A percentile compares a stretch with the other conserved stretches of the same genome.
Conservation (phyloP, 495 filamentous ascomycete species). For the Umbilicaria muhlenbergii region DNA sequence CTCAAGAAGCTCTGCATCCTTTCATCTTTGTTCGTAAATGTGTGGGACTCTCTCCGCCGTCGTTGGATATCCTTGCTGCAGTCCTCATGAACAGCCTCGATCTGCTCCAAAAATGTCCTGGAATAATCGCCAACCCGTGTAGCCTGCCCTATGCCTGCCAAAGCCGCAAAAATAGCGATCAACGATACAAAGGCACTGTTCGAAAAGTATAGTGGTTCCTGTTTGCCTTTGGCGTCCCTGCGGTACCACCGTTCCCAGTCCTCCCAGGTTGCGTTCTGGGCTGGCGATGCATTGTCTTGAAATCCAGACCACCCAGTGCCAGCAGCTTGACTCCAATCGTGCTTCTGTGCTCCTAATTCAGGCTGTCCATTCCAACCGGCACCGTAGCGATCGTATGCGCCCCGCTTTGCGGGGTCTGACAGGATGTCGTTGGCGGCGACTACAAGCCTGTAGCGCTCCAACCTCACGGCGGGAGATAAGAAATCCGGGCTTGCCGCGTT, state of each 20-base stretch:
- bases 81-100: slow-evolving; percentile 43
- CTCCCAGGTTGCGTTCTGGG: slow-evolving; percentile 88
- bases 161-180: slow-evolving; percentile 44
- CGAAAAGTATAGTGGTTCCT: slow-evolving; percentile 49
- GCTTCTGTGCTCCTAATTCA: slow-evolving; percentile 10
- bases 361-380: slow-evolving; percentile 54
- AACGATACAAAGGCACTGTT: slow-evolving; percentile 61
- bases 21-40: slow-evolving; percentile 36
- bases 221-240: slow-evolving; percentile 27
- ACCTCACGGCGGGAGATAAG: slow-evolving; percentile 34
- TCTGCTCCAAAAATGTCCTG: slow-evolving; percentile 39
- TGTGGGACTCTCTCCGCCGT: slow-evolving; percentile 32
- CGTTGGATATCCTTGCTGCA: slow-evolving; percentile 44
- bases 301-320: slow-evolving; percentile 13
- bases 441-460: slow-evolving; percentile 78
- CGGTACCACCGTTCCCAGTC: slow-evolving; percentile 89
- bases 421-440: slow-evolving; percentile 80
- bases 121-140: slow-evolving; percentile 45
- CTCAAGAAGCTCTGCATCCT: slow-evolving; percentile 59
- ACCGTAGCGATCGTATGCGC: slow-evolving; percentile 69
- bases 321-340: slow-evolving; percentile 19
- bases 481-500: slow-evolving; percentile 28
- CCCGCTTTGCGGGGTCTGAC: slow-evolving; percentile 62
- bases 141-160: slow-evolving; percentile 54
- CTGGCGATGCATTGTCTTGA: slow-evolving; percentile 33